Conservation (phyloP, 2,329 filamentous ascomycete species). For the Dactylellina parvicollis region DNA sequence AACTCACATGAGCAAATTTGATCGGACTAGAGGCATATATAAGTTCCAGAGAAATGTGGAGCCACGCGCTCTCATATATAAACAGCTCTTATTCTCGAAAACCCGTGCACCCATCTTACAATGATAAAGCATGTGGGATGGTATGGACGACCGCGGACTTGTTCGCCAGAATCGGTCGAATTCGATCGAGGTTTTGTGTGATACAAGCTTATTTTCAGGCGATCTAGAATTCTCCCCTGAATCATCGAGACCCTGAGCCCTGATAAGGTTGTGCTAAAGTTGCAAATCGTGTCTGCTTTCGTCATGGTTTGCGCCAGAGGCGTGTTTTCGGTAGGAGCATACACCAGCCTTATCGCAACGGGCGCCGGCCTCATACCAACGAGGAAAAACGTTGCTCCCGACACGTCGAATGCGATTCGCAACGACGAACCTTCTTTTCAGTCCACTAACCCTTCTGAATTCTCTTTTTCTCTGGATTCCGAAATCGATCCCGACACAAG, state of each 20-base stretch:
- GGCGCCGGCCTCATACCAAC: not conserved
- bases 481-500: too few relatives aligned
- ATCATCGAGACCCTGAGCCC: not conserved
- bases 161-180: too few relatives aligned
- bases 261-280: constrained; percentile 12
- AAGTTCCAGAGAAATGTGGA: constrained; percentile 9
- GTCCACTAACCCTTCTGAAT: too few relatives aligned
- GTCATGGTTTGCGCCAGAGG: not conserved
- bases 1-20: constrained; percentile 40
- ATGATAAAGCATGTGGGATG: not conserved
- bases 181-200: too few relatives aligned
- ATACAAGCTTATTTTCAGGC: constrained; percentile 20
- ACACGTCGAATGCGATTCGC: not conserved
- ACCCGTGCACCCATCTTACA: not conserved
- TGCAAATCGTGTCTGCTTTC: not conserved
- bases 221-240: constrained; percentile 8
- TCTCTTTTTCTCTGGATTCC: too few relatives aligned
- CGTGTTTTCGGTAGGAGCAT: not conserved
- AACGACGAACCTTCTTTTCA: too few relatives aligned
- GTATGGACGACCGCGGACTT: too few relatives aligned
- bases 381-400: not conserved
- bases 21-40: constrained; percentile 48
- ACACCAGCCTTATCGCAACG: not conserved
- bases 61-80: too few relatives aligned
- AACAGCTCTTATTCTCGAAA: constrained; percentile 39